phyloP scores from a whole-genome alignment of 768 basidiomycete genomes.

The Rhodotorula graminis region DNA sequence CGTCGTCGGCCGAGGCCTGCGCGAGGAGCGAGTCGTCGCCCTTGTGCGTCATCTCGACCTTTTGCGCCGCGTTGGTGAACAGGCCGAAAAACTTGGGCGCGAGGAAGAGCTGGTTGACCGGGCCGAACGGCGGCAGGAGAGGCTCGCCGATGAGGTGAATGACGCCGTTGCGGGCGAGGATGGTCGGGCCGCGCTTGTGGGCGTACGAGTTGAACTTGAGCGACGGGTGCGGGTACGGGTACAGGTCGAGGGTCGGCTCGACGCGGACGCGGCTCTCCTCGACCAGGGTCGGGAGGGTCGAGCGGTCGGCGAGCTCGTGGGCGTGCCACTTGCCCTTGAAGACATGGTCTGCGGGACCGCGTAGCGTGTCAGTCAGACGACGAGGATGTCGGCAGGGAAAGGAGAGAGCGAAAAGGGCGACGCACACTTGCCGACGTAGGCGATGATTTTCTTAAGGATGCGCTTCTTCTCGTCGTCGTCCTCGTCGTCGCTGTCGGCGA shows the following conservation, averaged over 20 bases:
- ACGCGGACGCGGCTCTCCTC: slow-evolving; percentile 11
- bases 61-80: slow-evolving; percentile 47
- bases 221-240: slow-evolving; percentile 28
- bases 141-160: slow-evolving; percentile 46
- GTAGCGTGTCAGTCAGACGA: too few relatives aligned
- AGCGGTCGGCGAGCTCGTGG: slow-evolving; percentile 46
- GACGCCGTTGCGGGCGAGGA: slow-evolving; percentile 49
- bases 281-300: slow-evolving; percentile 43
- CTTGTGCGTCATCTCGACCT: slow-evolving; percentile 38
- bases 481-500: slow-evolving; percentile 36
- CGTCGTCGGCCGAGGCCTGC: not conserved
- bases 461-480: slow-evolving; percentile 45
- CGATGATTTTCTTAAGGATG: slow-evolving; percentile 47
- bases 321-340: slow-evolving; percentile 42
- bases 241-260: not conserved
- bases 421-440: slow-evolving; percentile 31
- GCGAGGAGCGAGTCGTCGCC: slow-evolving; percentile 32
- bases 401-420: not conserved
- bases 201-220: slow-evolving; percentile 50
- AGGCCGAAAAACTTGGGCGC: slow-evolving; percentile 48
- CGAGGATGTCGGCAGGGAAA: not conserved
- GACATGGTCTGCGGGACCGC: slow-evolving; percentile 42
- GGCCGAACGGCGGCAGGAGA: slow-evolving; percentile 47
- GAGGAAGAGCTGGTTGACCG: slow-evolving; percentile 47
- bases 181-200: slow-evolving; percentile 42